Evolutionary conservation across 192 early-diverging fungal species (phyloP), one percentile per base, ranked within the genome.

Genomic region (Backusella luteola): DNA sequence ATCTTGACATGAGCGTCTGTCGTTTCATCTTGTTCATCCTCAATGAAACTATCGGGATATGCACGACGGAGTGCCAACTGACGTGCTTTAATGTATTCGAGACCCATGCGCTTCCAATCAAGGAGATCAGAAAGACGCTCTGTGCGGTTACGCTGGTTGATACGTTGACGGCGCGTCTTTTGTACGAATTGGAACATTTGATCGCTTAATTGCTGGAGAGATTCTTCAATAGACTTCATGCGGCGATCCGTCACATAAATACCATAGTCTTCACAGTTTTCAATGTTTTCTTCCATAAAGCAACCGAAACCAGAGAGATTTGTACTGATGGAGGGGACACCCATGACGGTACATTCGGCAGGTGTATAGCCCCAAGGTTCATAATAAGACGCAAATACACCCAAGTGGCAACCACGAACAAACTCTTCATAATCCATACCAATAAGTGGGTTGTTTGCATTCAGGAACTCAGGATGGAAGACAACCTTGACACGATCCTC

Each of bases 311-410:
- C 97, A 6, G 96, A 97, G 36, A 99, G 85, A 85, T 99, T 99
- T 36, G 96, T 97, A 14, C 96, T 97, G 74, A 98, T 96, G 6
- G 92, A 95, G 21, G 97, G 97, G 6, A 98, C 93, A 71, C 97
- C 96, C 96, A 99, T 98, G 32, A 99, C 95, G 0, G 97, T 99
- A 83, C 96, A 99, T 82, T 99, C 97, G 46, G 96, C 97, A 32
- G 97, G 97, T 12, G 97, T 97, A 84, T 98, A 97, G 1, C 97
- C 97, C 94, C 95, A 99, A 29, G 97, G 96, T 84, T 99, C 96
- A 84, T 99, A 98, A 85, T 96, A 99, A 67, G 90, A 93, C 8
- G 96, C 95, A 87, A 99, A 99, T 2, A 99, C 97, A 80, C 97
- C 97, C 82, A 98, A 84, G 75, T 98, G 96, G 74, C 94, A 96